phyloP scores from a whole-genome alignment of 1,284 basidiomycete species.

The Ustilago nuda region DNA sequence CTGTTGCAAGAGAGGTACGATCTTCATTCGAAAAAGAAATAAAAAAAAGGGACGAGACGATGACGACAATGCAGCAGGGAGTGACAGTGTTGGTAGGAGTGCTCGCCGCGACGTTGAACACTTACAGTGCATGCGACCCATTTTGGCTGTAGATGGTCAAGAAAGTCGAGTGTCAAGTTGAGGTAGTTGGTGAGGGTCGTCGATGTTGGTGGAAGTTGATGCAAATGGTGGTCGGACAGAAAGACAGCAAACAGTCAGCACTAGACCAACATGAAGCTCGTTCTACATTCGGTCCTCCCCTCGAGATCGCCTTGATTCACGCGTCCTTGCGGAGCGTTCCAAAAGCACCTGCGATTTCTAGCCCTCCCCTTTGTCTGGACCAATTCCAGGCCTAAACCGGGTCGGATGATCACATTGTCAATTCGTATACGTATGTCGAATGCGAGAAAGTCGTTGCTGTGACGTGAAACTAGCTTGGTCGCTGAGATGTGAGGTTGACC shows the following conservation, averaged over 20 bases:
- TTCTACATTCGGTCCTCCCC: slow-evolving; percentile 31
- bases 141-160: slow-evolving; percentile 56
- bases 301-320: slow-evolving; percentile 28
- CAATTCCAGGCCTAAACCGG: neutral
- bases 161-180: slow-evolving; percentile 16
- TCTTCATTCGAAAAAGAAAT: neutral
- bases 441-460: neutral
- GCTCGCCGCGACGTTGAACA: slow-evolving; percentile 31
- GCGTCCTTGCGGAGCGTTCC: slow-evolving; percentile 42
- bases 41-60: neutral
- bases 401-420: slow-evolving; percentile 24
- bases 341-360: slow-evolving; percentile 12
- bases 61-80: slow-evolving; percentile 4
- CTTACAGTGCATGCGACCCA: slow-evolving; percentile 69
- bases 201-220: slow-evolving; percentile 9
- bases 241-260: slow-evolving; percentile 62
- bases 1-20: neutral
- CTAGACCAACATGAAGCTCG: slow-evolving; percentile 59
- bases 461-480: no score
- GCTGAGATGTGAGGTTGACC: neutral
- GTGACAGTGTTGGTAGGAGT: neutral
- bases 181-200: slow-evolving; percentile 4
- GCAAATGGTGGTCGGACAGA: slow-evolving; percentile 38
- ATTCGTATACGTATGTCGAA: neutral
- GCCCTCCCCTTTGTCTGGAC: neutral